Base-by-base conservation (phyloP, 495 filamentous ascomycete species). In the Entonaema liquescens region DNA sequence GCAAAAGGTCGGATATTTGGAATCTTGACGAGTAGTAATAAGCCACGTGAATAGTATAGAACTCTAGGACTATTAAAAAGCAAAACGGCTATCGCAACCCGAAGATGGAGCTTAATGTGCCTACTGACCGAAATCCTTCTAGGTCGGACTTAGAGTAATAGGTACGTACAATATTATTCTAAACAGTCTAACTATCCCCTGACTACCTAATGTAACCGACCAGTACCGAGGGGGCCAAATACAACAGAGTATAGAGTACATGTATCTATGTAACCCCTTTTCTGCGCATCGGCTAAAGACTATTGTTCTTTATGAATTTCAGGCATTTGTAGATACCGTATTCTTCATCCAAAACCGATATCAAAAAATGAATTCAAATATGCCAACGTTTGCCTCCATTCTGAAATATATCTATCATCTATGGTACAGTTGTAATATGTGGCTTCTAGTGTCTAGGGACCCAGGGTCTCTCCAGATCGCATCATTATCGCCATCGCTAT, bases 401-500 rank as follows among this genome's bases (percentile, higher is more conserved):
- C 44, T 23, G 17, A 25, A 49, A 13, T 26, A 29, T 53, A 25
- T 53, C 17, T 25, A 28, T 28, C 7, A 5, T 49, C 38, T 49
- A 28, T 29, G 5, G 7, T 28, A 53, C 26, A 19, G 17, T 17
- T 36, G 19, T 54, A 65, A 9, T 54, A 28, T 44, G 54, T 35
- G 42, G 52, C 35, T 49, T 25, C 49, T 25, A 19, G 53, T 31
- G 66, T 26, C 69, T 44, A 53, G 36, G 58, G 59, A 62, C 47
- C 52, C 25, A 65, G 63, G 62, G 38, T 57, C 63, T 54, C 53
- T 49, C 61, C 38, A 68, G 63, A 72, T 72, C 64, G 65, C 70
- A 72, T 72, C 70, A 72, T 68, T 65, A 70, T 75, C 63, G 50
- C 57, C 60, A 68, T 72, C 65, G 60, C 50, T 8, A 49, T 68